Conservation (phyloP, 1,139 yeast genomes). For the Spathaspora sp. region DNA sequence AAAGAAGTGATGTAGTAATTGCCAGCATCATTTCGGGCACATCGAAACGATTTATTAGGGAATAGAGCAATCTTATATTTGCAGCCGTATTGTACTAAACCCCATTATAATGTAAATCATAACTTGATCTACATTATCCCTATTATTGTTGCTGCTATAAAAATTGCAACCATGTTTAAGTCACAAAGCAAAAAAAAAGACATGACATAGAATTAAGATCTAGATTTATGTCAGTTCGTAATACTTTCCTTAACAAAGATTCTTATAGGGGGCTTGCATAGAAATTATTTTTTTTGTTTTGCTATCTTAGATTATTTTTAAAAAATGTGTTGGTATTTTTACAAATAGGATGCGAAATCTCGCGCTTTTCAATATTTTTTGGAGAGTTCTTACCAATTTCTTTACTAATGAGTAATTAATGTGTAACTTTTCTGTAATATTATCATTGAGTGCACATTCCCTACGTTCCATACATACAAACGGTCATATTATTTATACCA, state of each 20-base stretch:
- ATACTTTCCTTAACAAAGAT: not conserved
- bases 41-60: no score
- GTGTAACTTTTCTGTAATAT: not conserved
- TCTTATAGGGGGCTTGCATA: conserved; percentile 3
- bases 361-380: not conserved
- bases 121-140: no score
- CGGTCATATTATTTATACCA: not conserved
- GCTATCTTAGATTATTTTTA: not conserved
- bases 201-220: not conserved
- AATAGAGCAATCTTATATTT: no score
- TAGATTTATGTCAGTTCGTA: not conserved
- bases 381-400: not conserved
- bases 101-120: no score
- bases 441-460: not conserved
- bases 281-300: not conserved
- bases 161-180: no score
- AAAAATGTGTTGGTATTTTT: not conserved
- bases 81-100: no score
- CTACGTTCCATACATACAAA: not conserved
- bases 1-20: no score
- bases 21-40: no score
- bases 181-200: no score
- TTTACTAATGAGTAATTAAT: not conserved
- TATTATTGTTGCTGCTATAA: no score
- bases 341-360: not conserved